Conservation (phyloP, 495 filamentous ascomycete genomes). For the Lasiosphaeriaceae sp. region DNA sequence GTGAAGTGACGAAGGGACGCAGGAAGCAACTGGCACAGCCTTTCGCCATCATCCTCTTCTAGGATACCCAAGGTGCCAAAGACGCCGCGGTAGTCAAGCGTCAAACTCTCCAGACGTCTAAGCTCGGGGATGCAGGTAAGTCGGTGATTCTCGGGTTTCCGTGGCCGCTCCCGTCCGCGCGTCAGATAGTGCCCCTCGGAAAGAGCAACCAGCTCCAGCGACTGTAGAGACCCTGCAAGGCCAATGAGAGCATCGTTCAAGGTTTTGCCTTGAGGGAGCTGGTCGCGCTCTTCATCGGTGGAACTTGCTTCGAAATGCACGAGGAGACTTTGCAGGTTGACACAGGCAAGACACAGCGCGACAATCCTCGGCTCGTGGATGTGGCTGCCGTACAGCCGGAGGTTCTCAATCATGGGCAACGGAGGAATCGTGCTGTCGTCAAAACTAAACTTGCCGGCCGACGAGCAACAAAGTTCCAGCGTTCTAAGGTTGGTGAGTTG, state of each 20-base stretch:
- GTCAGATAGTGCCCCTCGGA: slow-evolving; percentile 32
- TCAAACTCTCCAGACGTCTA: slow-evolving; percentile 19
- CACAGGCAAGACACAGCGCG: slow-evolving; percentile 24
- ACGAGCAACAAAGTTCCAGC: slow-evolving; percentile 30
- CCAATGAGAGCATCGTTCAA: slow-evolving; percentile 24
- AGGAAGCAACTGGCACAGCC: slow-evolving; percentile 28
- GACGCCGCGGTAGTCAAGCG: slow-evolving; percentile 30
- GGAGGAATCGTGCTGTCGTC: slow-evolving; percentile 16
- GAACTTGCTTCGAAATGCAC: slow-evolving; percentile 30
- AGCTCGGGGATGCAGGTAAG: slow-evolving; percentile 29
- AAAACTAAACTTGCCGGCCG: slow-evolving; percentile 15
- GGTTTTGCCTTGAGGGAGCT: slow-evolving; percentile 28
- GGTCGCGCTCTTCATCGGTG: slow-evolving; percentile 26
- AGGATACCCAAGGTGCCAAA: slow-evolving; percentile 33
- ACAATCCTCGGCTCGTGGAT: slow-evolving; percentile 28
- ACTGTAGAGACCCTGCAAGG: slow-evolving; percentile 18
- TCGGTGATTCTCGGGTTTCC: slow-evolving; percentile 34
- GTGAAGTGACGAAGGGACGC: slow-evolving; percentile 26
- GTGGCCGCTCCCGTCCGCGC: slow-evolving; percentile 26
- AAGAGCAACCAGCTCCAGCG: slow-evolving; percentile 26
- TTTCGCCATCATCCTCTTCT: slow-evolving; percentile 32
- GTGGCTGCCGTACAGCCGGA: slow-evolving; percentile 31
- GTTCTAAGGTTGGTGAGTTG: slow-evolving; percentile 23
- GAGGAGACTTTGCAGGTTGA: slow-evolving; percentile 25
- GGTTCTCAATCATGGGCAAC: slow-evolving; percentile 26